Base-by-base conservation (phyloP, 2,329 filamentous ascomycete genomes). In the Aureobasidium sp. region DNA sequence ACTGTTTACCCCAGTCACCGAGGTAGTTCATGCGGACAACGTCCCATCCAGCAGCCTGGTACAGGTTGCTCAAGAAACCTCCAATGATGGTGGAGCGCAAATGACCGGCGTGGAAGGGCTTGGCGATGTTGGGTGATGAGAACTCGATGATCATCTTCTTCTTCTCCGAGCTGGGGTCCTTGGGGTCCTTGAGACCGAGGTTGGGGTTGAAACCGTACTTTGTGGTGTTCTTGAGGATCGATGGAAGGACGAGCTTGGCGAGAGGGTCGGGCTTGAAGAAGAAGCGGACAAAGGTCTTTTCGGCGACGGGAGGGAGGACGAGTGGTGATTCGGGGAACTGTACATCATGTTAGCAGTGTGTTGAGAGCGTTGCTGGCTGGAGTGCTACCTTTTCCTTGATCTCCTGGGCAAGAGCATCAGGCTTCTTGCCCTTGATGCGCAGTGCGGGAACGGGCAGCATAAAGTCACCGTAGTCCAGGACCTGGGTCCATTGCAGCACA, bases 111-210 rank as follows among this genome's bases (percentile, higher is more conserved):
- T 89, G 85, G 74, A 91, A 91, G 24, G 87, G 89, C 76, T 93
- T 93, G 49, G 90, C 90, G 63, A 94, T 91, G 72, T 94, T 94
- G 56, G 90, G 90, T 8, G 88, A 91, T 8, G 87, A 91, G 74
- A 93, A 94, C 70, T 94, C 90, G 68, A 94, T 82, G 57, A 94
- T 83, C 48, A 87, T 80, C 68, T 81, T 82, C 79, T 90, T 90
- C 68, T 78, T 79, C 64, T 82, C 85, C 63, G 81, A 78, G 57
- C 77, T 80, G 8, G 84, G 80, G 70, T 90, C 81, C 24, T 78
- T 76, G 40, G 82, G 80, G 69, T 91, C 85, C 66, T 79, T 81
- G 27, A 86, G 77, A 19, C 86, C 86, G 40, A 81, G 71, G 45
- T 78, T 78, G 19, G 78, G 76, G 71, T 88, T 85, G 72, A 80